Evolutionary conservation across 176 grass and related monocot species (phyloP).

Genomic region (Oryza rufipogon): DNA sequence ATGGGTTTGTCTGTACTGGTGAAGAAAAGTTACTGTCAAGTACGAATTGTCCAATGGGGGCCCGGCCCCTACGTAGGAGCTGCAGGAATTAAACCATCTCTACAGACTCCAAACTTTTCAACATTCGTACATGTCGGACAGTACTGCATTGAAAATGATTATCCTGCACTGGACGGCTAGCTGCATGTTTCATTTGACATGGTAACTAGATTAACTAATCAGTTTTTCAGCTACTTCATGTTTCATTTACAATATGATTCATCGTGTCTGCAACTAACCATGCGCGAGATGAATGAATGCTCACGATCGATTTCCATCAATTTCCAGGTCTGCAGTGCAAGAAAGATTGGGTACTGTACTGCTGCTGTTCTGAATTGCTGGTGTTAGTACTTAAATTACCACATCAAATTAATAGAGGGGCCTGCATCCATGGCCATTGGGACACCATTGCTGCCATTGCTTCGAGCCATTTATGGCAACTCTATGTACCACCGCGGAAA

Average conservation of each 20-base stretch:
- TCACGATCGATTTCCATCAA: background rate
- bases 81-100: background rate
- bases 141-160: background rate
- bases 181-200: background rate
- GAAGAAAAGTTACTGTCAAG: slow-evolving; percentile 20
- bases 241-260: no score
- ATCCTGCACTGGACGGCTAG: no score
- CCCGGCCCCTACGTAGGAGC: background rate
- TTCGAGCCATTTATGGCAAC: slow-evolving; percentile 47
- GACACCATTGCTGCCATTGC: background rate
- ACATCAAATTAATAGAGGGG: slow-evolving; percentile 1
- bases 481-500: slow-evolving; percentile 13
- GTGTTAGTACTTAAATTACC: background rate
- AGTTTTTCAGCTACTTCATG: no score
- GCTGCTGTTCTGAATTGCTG: background rate
- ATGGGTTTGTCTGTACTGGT: background rate
- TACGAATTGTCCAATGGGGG: background rate
- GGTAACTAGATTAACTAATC: no score
- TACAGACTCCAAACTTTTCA: background rate
- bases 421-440: background rate
- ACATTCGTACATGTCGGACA: background rate
- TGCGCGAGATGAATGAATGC: background rate
- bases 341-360: background rate
- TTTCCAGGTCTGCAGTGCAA: background rate
- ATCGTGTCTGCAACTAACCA: no score